Conservation (phyloP, 2,329 filamentous ascomycete genomes). For the Lecanoromycetidae sp. region DNA sequence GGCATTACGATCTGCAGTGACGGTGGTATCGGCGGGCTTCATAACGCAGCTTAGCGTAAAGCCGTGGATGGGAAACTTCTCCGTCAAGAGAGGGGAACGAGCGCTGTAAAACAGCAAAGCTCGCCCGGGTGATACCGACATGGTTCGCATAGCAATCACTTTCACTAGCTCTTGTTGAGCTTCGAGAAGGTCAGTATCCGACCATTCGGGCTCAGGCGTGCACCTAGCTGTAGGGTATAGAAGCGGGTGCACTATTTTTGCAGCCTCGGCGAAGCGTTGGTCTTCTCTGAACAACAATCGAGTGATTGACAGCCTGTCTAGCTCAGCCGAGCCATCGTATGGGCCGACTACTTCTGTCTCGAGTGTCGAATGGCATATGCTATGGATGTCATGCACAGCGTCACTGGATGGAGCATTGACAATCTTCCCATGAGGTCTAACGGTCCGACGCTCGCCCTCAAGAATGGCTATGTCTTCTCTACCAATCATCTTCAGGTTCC, state of each 20-base stretch:
- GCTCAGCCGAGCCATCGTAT: slow-evolving; percentile 69
- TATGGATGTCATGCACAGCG: slow-evolving; percentile 60
- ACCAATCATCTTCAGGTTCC: slow-evolving; percentile 62
- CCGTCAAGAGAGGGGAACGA: slow-evolving; percentile 76
- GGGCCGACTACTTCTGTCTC: slow-evolving; percentile 42
- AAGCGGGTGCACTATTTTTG: slow-evolving; percentile 71
- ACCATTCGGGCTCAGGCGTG: slow-evolving; percentile 61
- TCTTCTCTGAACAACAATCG: slow-evolving; percentile 84
- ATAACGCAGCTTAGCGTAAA: slow-evolving; percentile 89
- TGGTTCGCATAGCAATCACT: slow-evolving; percentile 70
- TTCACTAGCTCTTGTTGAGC: slow-evolving; percentile 85
- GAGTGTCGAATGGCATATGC: slow-evolving; percentile 50
- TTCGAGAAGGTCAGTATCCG: slow-evolving; percentile 77
- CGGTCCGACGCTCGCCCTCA: background rate
- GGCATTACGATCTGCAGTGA: slow-evolving; percentile 76
- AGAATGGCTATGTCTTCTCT: slow-evolving; percentile 68
- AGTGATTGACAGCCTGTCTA: slow-evolving; percentile 71
- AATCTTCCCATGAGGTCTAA: slow-evolving; percentile 21
- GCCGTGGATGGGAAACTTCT: slow-evolving; percentile 77
- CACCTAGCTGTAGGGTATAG: slow-evolving; percentile 70
- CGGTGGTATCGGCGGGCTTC: slow-evolving; percentile 80
- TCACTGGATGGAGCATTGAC: slow-evolving; percentile 46
- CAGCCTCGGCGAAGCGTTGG: slow-evolving; percentile 75
- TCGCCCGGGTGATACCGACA: slow-evolving; percentile 78
- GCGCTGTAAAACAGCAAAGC: slow-evolving; percentile 81